phyloP scores from a whole-genome alignment of 768 basidiomycete genomes.

The Boletus rubescentipes region DNA sequence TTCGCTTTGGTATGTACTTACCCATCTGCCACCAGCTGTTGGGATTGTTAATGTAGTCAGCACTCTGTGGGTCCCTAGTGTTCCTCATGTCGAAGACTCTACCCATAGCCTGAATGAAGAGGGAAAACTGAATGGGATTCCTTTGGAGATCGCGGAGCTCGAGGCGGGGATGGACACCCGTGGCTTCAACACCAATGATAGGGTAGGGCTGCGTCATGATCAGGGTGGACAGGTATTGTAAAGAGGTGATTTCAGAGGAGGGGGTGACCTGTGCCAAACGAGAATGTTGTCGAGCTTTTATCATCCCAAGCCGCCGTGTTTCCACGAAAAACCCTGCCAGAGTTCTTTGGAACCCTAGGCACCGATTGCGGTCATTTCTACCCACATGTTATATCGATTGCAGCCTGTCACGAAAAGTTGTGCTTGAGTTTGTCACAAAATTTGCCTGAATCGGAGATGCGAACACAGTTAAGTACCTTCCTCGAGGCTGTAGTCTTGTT shows the following conservation, averaged over 20 bases:
- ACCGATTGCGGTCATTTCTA: background rate
- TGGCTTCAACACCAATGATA: constrained; percentile 1
- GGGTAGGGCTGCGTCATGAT: constrained; percentile 15
- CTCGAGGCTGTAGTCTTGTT: no score
- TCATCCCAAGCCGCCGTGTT: background rate
- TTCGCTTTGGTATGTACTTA: background rate
- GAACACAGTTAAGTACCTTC: no score
- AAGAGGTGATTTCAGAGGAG: background rate
- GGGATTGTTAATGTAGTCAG: constrained; percentile 13
- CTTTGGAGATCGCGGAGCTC: constrained; percentile 17
- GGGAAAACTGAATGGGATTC: constrained; percentile 14
- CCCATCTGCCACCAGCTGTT: constrained; percentile 24
- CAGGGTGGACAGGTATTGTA: background rate
- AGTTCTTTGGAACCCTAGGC: background rate
- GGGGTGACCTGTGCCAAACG: background rate
- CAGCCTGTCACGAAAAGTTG: no score
- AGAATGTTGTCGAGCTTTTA: constrained; percentile 3
- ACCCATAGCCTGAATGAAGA: constrained; percentile 17
- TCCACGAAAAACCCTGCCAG: background rate
- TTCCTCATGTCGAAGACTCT: constrained; percentile 4
- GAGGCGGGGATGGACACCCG: constrained; percentile 12
- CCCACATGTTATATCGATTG: background rate
- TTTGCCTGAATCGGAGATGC: no score
- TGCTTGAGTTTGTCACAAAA: no score
- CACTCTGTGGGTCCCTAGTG: background rate